phyloP scores from a whole-genome alignment of 192 early-diverging fungal species.

The Entophlyctis luteolus region DNA sequence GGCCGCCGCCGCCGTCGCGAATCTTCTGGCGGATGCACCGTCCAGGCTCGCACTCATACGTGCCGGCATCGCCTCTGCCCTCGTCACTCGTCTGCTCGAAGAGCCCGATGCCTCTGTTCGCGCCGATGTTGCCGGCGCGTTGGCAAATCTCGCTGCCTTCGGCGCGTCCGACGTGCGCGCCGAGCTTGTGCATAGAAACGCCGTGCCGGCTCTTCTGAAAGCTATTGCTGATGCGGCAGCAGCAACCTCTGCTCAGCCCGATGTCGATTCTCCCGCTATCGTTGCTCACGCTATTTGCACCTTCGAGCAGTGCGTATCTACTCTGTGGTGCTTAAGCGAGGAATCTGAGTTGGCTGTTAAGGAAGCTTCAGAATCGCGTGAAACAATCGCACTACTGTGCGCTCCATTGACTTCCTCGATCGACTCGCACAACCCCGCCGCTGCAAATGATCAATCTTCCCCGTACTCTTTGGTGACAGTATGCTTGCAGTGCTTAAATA shows the following conservation, averaged over 20 bases:
- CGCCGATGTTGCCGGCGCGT: slow-evolving; percentile 68
- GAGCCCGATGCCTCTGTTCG: slow-evolving; percentile 70
- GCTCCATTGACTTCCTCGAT: neutral
- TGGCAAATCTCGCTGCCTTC: slow-evolving; percentile 59
- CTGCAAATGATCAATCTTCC: neutral
- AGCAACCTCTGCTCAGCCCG: slow-evolving; percentile 25
- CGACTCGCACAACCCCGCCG: neutral
- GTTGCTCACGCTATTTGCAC: slow-evolving; percentile 34
- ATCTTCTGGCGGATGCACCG: slow-evolving; percentile 66
- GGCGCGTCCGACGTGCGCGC: slow-evolving; percentile 49
- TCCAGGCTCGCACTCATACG: slow-evolving; percentile 72
- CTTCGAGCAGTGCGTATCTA: slow-evolving; percentile 50
- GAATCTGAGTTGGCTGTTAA: neutral
- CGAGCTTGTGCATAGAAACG: slow-evolving; percentile 56
- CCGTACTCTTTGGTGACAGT: slow-evolving; percentile 26
- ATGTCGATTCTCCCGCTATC: slow-evolving; percentile 31
- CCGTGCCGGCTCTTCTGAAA: slow-evolving; percentile 48
- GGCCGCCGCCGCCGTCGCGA: slow-evolving; percentile 83
- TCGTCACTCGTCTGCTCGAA: slow-evolving; percentile 66
- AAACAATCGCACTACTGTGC: neutral
- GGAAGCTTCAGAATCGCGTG: neutral
- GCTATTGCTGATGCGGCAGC: slow-evolving; percentile 45
- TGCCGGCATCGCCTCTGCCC: slow-evolving; percentile 58
- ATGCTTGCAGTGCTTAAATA: slow-evolving; percentile 59
- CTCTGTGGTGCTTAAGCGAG: slow-evolving; percentile 15